Evolutionary conservation across 495 filamentous ascomycete genomes (phyloP).

Genomic region (Aspergillus olivimuriae): DNA sequence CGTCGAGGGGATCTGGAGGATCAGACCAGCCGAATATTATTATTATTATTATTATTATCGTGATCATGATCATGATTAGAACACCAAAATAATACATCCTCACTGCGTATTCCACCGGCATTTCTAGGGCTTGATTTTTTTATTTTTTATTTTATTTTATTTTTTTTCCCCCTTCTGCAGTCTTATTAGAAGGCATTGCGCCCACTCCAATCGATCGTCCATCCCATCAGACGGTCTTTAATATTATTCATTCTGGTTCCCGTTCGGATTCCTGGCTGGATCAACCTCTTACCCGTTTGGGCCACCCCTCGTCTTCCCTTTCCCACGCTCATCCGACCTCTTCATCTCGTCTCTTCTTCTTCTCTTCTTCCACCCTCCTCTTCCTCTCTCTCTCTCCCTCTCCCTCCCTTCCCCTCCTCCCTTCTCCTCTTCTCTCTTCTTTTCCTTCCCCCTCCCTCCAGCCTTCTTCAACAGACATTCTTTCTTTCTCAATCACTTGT

Average conservation of each 20-base stretch:
- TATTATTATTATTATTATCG: too few species aligned
- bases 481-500: slow-evolving; percentile 44
- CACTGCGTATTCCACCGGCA: too few species aligned
- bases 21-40: too few species aligned
- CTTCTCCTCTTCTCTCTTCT: slow-evolving; percentile 13
- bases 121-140: too few species aligned
- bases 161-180: background rate
- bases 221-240: background rate
- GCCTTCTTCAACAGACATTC: slow-evolving; percentile 26
- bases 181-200: slow-evolving; percentile 2
- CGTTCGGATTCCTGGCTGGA: too few species aligned
- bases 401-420: slow-evolving; percentile 15
- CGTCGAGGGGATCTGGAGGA: too few species aligned
- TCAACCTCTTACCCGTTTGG: slow-evolving; percentile 26
- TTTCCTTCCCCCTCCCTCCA: slow-evolving; percentile 7
- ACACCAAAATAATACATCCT: too few species aligned
- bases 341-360: slow-evolving; percentile 32
- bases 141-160: background rate
- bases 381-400: slow-evolving; percentile 10
- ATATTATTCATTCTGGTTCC: slow-evolving; percentile 7
- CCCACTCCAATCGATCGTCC: slow-evolving; percentile 1
- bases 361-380: slow-evolving; percentile 10
- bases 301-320: slow-evolving; percentile 30
- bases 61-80: too few species aligned
- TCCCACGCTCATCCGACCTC: too few species aligned